These are phyloP conservation scores for Moniliella sp. DNA, from an alignment of 1,284 basidiomycete species.

Conservation along the genomic window DNA sequence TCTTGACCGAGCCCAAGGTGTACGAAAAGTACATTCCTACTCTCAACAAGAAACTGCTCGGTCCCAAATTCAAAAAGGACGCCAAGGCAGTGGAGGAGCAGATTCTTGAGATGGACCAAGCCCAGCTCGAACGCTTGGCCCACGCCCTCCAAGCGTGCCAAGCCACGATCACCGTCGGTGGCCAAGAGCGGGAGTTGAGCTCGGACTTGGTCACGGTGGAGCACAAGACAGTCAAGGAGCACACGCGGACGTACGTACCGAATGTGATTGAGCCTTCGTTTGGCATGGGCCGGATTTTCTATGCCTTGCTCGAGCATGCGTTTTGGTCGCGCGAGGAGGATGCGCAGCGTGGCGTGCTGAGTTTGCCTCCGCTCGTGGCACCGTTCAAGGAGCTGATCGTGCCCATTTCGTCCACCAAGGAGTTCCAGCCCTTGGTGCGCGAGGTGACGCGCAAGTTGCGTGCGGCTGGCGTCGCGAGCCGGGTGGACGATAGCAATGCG, in stretches of 20 bases:
- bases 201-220: slow-evolving; percentile 58
- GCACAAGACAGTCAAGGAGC: slow-evolving; percentile 69
- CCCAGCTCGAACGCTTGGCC: slow-evolving; percentile 49
- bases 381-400: slow-evolving; percentile 91
- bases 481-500: slow-evolving; percentile 83
- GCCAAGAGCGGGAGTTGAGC: slow-evolving; percentile 48
- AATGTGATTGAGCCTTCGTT: slow-evolving; percentile 98
- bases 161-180: slow-evolving; percentile 41
- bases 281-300: slow-evolving; percentile 85
- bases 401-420: slow-evolving; percentile 68
- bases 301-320: slow-evolving; percentile 77
- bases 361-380: slow-evolving; percentile 68
- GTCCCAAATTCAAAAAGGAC: slow-evolving; percentile 72
- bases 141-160: slow-evolving; percentile 50
- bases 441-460: slow-evolving; percentile 74
- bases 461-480: slow-evolving; percentile 62
- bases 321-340: slow-evolving; percentile 76
- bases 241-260: slow-evolving; percentile 78
- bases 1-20: slow-evolving; percentile 56
- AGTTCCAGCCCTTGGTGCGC: slow-evolving; percentile 61
- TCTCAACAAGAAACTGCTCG: slow-evolving; percentile 71
- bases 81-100: slow-evolving; percentile 51
- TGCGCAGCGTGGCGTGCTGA: slow-evolving; percentile 44
- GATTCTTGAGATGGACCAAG: slow-evolving; percentile 51
- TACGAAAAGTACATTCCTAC: slow-evolving; percentile 53